These are phyloP conservation scores for Myxozyma vanderwaltii DNA, from an alignment of 805 yeast species.

Conservation along the genomic window DNA sequence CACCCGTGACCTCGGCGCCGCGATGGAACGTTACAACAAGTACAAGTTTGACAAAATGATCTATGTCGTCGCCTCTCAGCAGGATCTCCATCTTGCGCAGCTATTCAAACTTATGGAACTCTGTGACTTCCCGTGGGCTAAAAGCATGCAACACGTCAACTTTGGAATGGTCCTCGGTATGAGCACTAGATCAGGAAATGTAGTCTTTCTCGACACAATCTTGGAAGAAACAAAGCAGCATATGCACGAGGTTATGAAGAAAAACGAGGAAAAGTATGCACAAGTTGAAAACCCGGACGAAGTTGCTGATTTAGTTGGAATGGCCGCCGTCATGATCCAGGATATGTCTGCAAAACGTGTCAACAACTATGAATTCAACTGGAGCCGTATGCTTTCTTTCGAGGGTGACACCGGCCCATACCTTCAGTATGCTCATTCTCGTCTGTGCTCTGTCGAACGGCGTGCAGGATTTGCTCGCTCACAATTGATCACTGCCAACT, in stretches of 20 bases:
- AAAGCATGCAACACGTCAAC: constrained; percentile 75
- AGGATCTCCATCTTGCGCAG: constrained; percentile 91
- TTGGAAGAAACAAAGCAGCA: constrained; percentile 89
- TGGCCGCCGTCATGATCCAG: constrained; percentile 97
- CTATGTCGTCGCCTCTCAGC: constrained; percentile 94
- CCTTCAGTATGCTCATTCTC: constrained; percentile 96
- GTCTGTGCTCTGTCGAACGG: constrained; percentile 92
- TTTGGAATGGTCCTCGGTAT: constrained; percentile 98
- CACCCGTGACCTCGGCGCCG: constrained; percentile 97
- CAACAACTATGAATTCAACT: constrained; percentile 92
- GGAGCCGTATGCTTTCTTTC: constrained; percentile 97
- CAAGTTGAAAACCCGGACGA: constrained; percentile 92
- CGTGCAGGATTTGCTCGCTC: constrained; percentile 51
- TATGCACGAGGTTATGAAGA: constrained; percentile 96
- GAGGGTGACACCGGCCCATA: constrained; percentile 99
- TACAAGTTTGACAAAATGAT: constrained; percentile 93
- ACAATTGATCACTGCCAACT: constrained; percentile 52
- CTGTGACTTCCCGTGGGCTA: constrained; percentile 88
- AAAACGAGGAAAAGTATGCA: constrained; percentile 84
- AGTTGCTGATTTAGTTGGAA: constrained; percentile 93
- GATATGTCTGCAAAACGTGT: constrained; percentile 98
- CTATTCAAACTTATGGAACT: constrained; percentile 90
- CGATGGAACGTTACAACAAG: constrained; percentile 81
- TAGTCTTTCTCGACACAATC: constrained; percentile 93
- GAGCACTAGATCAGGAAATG: constrained; percentile 98